Percentiles rank a stretch among this genome's conserved stretches.
Conservation (phyloP, 306 rosid species). For the Hippophae rhamnoides region DNA sequence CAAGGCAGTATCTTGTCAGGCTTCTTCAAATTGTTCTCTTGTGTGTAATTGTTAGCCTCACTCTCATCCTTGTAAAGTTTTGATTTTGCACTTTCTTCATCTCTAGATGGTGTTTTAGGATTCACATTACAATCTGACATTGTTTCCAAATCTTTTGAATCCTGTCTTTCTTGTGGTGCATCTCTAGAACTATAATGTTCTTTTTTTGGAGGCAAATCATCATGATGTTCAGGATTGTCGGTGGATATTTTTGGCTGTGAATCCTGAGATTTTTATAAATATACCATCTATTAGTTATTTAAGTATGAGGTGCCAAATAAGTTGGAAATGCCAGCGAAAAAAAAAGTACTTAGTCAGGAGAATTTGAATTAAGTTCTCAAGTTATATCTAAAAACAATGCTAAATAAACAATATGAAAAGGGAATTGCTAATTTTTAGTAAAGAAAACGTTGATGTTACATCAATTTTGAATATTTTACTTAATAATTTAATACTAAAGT, state of each 20-base stretch:
- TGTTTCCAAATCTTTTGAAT: conserved; percentile 21
- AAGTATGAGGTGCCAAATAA: not conserved
- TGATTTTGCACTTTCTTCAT: conserved; percentile 40
- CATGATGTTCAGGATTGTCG: conserved; percentile 24
- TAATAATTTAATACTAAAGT: too few species aligned
- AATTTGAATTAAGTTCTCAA: not conserved
- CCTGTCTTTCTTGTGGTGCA: conserved; percentile 25
- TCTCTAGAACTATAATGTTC: conserved; percentile 22
- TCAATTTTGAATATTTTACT: too few species aligned
- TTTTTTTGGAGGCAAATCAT: conserved; percentile 21
- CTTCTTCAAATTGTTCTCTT: conserved; percentile 73
- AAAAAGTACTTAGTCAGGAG: too few species aligned
- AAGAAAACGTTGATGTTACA: too few species aligned
- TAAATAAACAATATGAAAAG: not conserved
- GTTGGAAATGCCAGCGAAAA: too few species aligned
- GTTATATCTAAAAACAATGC: conserved; percentile 7
- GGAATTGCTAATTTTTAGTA: too few species aligned
- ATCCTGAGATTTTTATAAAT: conserved; percentile 41
- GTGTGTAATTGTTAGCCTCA: conserved; percentile 25
- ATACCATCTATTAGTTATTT: not conserved
- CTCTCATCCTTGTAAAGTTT: conserved; percentile 23
- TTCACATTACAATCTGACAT: conserved; percentile 32
- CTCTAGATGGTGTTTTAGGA: conserved; percentile 40
- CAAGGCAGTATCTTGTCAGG: conserved; percentile 83
- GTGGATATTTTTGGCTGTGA: conserved; percentile 20